phyloP scores from a whole-genome alignment of 176 grass and related monocot species.

The Avena atlantica region DNA sequence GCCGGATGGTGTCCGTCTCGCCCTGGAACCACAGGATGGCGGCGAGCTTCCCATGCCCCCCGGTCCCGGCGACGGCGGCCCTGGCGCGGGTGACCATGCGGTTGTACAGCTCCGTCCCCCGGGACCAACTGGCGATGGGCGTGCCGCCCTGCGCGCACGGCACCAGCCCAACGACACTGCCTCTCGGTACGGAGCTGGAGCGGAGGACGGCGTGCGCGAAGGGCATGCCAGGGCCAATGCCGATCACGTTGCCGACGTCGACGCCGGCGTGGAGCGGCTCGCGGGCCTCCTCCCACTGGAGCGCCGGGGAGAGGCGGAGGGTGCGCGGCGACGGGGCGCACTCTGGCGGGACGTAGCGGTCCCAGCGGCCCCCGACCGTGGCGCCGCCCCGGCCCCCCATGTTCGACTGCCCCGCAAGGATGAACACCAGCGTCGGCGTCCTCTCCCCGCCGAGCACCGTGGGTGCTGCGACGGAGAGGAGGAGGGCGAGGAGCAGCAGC shows the following conservation, averaged over 20 bases:
- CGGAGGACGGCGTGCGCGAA: neutral
- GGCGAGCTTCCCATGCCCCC: neutral
- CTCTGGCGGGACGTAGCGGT: conserved; percentile 54
- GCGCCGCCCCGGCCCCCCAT: conserved; percentile 81
- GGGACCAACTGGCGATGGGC: conserved; percentile 57
- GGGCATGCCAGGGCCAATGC: neutral
- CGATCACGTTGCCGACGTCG: neutral
- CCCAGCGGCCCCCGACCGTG: conserved; percentile 25
- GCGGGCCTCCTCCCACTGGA: conserved; percentile 62
- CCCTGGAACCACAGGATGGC: conserved; percentile 78
- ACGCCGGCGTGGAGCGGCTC: neutral
- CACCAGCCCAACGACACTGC: conserved; percentile 49
- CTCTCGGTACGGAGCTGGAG: neutral
- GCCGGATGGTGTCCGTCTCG: conserved; percentile 61
- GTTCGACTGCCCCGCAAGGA: conserved; percentile 73
- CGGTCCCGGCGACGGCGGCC: neutral
- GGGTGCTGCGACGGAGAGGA: neutral
- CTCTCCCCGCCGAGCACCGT: neutral
- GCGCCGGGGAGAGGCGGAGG: conserved; percentile 48
- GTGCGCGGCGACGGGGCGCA: conserved; percentile 51
- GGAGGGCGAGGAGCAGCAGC: neutral
- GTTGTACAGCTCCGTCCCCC: conserved; percentile 49
- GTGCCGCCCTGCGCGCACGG: conserved; percentile 74
- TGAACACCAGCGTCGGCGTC: conserved; percentile 43
- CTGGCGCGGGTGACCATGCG: conserved; percentile 43